Evolutionary conservation across 306 rosid genomes (phyloP).

Genomic region (Oxytropis ochrocephala): DNA sequence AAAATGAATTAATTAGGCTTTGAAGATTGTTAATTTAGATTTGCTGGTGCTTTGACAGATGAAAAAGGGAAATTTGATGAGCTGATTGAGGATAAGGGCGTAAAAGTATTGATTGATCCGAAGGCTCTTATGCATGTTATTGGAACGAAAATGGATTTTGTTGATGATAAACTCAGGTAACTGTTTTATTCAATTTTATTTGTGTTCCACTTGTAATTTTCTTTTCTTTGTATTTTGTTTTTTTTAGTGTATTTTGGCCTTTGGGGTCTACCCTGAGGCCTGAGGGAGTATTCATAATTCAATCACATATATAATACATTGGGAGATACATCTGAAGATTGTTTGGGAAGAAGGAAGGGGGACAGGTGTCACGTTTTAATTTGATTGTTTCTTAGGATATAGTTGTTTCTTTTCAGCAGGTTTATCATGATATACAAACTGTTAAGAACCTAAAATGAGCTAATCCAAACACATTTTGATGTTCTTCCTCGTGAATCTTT

Average conservation of each 20-base stretch:
- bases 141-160: conserved; percentile 96
- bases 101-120: conserved; percentile 84
- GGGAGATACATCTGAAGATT: not conserved
- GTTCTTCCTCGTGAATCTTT: not conserved
- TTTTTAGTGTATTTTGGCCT: not conserved
- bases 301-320: not conserved
- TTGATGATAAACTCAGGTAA: conserved; percentile 90
- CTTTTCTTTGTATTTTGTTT: not conserved
- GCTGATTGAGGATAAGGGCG: conserved; percentile 85
- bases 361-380: not conserved
- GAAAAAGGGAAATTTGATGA: conserved; percentile 93
- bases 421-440: not conserved
- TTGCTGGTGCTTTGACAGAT: conserved; percentile 43
- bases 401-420: too few species aligned
- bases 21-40: not conserved
- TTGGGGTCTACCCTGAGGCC: not conserved
- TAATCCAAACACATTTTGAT: not conserved
- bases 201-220: not conserved
- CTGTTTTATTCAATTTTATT: not conserved
- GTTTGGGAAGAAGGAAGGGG: not conserved
- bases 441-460: not conserved
- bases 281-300: not conserved
- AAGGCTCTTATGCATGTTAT: conserved; percentile 98
- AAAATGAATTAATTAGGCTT: not conserved
- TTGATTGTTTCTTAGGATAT: not conserved